Percentiles rank a stretch among this genome's conserved stretches.
Evolutionary conservation across 306 rosid genomes (phyloP).

Genomic region (Castanea mollissima): DNA sequence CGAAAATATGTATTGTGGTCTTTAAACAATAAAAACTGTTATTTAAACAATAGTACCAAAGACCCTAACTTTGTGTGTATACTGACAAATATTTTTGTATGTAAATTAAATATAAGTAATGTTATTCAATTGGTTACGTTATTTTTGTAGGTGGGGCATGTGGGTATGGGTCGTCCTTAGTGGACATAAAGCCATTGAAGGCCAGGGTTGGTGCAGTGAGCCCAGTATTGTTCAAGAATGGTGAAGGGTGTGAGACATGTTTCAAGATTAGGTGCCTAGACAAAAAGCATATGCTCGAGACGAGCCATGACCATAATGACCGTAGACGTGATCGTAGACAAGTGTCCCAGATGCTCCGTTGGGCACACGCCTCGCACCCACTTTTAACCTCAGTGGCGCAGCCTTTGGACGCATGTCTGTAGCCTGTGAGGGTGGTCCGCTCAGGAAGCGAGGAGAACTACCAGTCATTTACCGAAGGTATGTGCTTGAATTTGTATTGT

Average conservation of each 20-base stretch:
- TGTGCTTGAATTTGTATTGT: background rate
- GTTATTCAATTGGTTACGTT: background rate
- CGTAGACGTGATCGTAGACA: slow-evolving; percentile 38
- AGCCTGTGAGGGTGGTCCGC: slow-evolving; percentile 55
- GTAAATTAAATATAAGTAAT: no score
- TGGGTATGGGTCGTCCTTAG: slow-evolving; percentile 54
- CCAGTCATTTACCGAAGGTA: slow-evolving; percentile 69
- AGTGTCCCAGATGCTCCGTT: slow-evolving; percentile 64
- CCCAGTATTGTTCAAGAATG: slow-evolving; percentile 62
- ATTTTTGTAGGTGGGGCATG: slow-evolving; percentile 76
- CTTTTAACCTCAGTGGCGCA: slow-evolving; percentile 91
- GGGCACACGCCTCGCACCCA: slow-evolving; percentile 33
- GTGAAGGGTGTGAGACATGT: slow-evolving; percentile 92
- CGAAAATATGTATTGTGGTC: no score
- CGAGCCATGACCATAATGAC: slow-evolving; percentile 80
- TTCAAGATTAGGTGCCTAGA: slow-evolving; percentile 85
- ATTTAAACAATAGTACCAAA: no score
- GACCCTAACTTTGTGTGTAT: no score
- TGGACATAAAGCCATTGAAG: slow-evolving; percentile 78
- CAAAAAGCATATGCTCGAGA: slow-evolving; percentile 53
- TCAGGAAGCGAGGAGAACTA: slow-evolving; percentile 72
- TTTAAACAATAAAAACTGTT: no score
- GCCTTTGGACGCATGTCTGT: slow-evolving; percentile 86
- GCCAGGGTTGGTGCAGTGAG: slow-evolving; percentile 90
- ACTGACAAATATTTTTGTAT: no score